These are phyloP conservation scores for Gloeopeniophorella convolvens DNA, from an alignment of 768 basidiomycete genomes.

Conservation along the genomic window DNA sequence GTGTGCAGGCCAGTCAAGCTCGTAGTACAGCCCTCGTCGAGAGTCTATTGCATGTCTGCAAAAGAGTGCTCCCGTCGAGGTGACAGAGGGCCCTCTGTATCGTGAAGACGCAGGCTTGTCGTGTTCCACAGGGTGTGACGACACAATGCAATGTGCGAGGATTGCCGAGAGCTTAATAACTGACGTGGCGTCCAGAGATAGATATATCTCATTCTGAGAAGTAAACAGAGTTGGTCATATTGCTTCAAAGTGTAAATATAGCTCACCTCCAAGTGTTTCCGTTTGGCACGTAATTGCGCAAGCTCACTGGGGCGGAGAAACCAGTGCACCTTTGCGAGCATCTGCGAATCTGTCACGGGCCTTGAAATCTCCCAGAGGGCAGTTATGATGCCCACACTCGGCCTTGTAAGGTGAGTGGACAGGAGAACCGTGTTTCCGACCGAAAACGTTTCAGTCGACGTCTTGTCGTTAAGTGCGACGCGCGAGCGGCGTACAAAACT, in stretches of 20 bases:
- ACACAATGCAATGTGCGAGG: slow-evolving; percentile 21
- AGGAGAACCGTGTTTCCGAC: slow-evolving; percentile 68
- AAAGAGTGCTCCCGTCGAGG: not conserved
- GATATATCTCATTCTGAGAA: slow-evolving; percentile 69
- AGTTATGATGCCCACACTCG: slow-evolving; percentile 64
- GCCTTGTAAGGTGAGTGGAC: slow-evolving; percentile 37
- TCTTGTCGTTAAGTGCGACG: slow-evolving; percentile 1
- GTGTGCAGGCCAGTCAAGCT: slow-evolving; percentile 8
- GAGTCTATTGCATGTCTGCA: slow-evolving; percentile 14
- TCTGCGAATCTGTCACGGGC: slow-evolving; percentile 32
- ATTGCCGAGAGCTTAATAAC: slow-evolving; percentile 14
- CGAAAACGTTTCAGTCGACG: slow-evolving; percentile 32
- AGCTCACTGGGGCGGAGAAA: slow-evolving; percentile 64
- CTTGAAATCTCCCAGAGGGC: slow-evolving; percentile 57
- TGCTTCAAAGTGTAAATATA: not conserved
- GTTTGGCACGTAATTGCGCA: slow-evolving; percentile 49
- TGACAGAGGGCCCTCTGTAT: slow-evolving; percentile 7
- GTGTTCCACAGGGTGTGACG: slow-evolving; percentile 15
- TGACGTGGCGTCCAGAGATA: slow-evolving; percentile 29
- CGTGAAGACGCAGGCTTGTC: slow-evolving; percentile 2
- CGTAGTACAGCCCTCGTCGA: slow-evolving; percentile 13
- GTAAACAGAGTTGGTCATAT: not conserved
- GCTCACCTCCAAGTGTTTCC: slow-evolving; percentile 54
- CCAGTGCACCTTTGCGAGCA: slow-evolving; percentile 67
- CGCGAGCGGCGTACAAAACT: slow-evolving; percentile 5